These are phyloP conservation scores for Gonapodya prolifera DNA, from an alignment of 192 early-diverging fungal species.

Conservation along the genomic window DNA sequence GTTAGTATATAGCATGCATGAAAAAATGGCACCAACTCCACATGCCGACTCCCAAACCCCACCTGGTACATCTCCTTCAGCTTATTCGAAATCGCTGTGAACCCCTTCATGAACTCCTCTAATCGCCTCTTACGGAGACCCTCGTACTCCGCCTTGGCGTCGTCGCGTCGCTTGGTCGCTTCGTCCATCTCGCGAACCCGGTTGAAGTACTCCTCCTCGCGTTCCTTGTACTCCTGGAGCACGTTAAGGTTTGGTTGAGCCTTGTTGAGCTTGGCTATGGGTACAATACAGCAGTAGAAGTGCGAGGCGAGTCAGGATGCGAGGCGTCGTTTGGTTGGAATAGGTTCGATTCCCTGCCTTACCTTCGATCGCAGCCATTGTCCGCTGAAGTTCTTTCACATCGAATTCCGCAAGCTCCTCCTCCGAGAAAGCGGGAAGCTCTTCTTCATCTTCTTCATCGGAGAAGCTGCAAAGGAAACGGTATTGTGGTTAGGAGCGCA, in stretches of 20 bases:
- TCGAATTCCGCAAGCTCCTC: conserved; percentile 55
- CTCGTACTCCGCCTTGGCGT: conserved; percentile 60
- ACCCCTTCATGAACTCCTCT: conserved; percentile 92
- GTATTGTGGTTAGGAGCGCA: no score
- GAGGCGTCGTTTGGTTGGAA: no score
- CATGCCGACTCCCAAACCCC: no score
- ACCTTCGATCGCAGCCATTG: conserved; percentile 63
- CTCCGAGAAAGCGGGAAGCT: conserved; percentile 38
- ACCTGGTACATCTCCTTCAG: conserved; percentile 99
- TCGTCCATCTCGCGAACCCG: conserved; percentile 63
- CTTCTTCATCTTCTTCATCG: conserved; percentile 21
- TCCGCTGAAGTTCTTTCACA: conserved; percentile 45
- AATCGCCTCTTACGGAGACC: conserved; percentile 61
- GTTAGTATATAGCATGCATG: no score
- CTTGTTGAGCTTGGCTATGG: conserved; percentile 25
- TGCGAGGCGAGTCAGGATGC: no score
- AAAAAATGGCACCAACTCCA: no score
- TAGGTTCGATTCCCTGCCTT: no score
- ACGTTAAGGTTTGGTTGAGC: conserved; percentile 80
- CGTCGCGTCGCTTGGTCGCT: conserved; percentile 58
- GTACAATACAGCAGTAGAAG: conserved; percentile 16
- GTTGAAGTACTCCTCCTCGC: conserved; percentile 57
- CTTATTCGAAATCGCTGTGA: conserved; percentile 80
- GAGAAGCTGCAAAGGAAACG: not conserved
- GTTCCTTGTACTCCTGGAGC: conserved; percentile 71